A percentile compares a stretch with the other conserved stretches of the same genome.
Evolutionary conservation across 1,284 basidiomycete genomes (phyloP).

Genomic region (Cryptococcus amylolentus): DNA sequence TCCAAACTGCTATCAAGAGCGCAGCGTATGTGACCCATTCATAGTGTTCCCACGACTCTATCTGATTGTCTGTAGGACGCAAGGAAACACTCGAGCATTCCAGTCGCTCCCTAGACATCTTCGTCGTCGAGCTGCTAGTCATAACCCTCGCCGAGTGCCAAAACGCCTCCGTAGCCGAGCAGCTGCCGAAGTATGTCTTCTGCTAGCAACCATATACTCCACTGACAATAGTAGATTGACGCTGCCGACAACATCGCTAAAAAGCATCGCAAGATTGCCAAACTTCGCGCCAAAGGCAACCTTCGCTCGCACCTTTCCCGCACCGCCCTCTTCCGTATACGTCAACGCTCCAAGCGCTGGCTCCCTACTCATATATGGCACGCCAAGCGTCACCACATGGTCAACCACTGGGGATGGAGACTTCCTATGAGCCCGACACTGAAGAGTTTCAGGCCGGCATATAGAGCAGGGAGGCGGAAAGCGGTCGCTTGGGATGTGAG

Average conservation of each 20-base stretch:
- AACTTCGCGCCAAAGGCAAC: constrained; percentile 32
- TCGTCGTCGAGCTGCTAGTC: constrained; percentile 82
- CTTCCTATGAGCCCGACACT: constrained; percentile 81
- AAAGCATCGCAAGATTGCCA: constrained; percentile 51
- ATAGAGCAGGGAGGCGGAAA: constrained; percentile 75
- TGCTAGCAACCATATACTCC: background rate
- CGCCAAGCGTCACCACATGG: constrained; percentile 89
- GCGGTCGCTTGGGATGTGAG: constrained; percentile 84
- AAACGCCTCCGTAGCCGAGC: constrained; percentile 72
- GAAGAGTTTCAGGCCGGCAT: constrained; percentile 81
- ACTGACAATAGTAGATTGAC: constrained; percentile 64
- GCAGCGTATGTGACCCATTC: constrained; percentile 58
- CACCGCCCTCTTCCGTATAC: constrained; percentile 31
- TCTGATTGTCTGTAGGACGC: constrained; percentile 37
- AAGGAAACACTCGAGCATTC: constrained; percentile 75
- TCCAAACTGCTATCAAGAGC: constrained; percentile 76
- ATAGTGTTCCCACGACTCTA: background rate
- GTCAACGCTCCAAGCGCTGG: constrained; percentile 68
- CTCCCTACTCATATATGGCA: constrained; percentile 93
- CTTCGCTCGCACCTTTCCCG: constrained; percentile 27
- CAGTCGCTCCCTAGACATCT: constrained; percentile 85
- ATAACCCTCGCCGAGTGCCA: constrained; percentile 86
- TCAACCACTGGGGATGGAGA: constrained; percentile 81
- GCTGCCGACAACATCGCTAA: constrained; percentile 60
- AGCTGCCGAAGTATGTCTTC: constrained; percentile 63